Percentiles rank a stretch among this genome's conserved stretches.
Conservation (phyloP, 1,139 yeast genomes). For the Nakaseomyces nivariensis region DNA sequence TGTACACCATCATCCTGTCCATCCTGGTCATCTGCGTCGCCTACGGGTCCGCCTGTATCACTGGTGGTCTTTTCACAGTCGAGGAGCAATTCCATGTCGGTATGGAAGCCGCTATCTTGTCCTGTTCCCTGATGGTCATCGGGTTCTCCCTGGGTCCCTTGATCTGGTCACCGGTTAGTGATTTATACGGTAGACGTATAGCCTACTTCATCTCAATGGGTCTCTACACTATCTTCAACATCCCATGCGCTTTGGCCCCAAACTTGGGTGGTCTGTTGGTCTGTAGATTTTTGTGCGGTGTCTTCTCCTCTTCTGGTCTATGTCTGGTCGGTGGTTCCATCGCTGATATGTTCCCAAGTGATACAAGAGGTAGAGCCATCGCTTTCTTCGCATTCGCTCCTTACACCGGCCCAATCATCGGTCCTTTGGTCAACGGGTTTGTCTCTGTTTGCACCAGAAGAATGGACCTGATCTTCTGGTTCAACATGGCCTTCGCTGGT, state of each 20-base stretch:
- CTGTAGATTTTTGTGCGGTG: constrained; percentile 80
- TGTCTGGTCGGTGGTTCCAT: constrained; percentile 85
- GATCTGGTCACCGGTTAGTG: constrained; percentile 84
- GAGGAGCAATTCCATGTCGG: constrained; percentile 57
- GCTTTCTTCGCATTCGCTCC: constrained; percentile 90
- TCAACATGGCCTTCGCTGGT: constrained; percentile 86
- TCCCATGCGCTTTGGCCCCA: constrained; percentile 81
- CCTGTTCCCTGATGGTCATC: constrained; percentile 79
- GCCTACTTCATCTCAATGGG: constrained; percentile 71
- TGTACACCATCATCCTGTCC: constrained; percentile 57
- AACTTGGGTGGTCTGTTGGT: constrained; percentile 73
- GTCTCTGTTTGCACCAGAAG: constrained; percentile 60
- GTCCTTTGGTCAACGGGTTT: constrained; percentile 86
- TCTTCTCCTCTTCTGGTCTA: constrained; percentile 73
- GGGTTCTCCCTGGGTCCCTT: constrained; percentile 87
- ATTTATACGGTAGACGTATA: constrained; percentile 76
- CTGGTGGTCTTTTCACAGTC: constrained; percentile 70
- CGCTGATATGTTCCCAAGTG: constrained; percentile 73
- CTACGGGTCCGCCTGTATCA: constrained; percentile 78
- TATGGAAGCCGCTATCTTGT: constrained; percentile 64
- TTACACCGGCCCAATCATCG: constrained; percentile 84
- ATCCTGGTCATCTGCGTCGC: constrained; percentile 75
- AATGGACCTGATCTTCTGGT: constrained; percentile 72
- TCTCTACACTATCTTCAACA: constrained; percentile 67
- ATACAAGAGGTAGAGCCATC: constrained; percentile 79